Conservation (phyloP, 2,329 filamentous ascomycete species). For the Ophiostoma himal-ulmi region DNA sequence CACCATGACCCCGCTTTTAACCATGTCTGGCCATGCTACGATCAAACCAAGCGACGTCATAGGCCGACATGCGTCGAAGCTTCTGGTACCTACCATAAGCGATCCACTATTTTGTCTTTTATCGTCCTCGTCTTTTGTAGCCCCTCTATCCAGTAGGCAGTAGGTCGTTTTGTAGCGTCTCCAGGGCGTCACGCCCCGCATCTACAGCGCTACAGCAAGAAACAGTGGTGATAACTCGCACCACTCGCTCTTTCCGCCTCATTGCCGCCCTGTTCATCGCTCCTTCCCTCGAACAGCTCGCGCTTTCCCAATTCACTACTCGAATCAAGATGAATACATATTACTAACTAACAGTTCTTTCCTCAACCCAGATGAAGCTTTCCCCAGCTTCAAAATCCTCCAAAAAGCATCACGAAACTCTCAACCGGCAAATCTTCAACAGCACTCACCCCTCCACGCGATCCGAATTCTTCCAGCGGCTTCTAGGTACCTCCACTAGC, state of each 20-base stretch:
- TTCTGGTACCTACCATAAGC: constrained; percentile 23
- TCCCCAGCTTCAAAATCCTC: constrained; percentile 17
- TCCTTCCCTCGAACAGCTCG: not conserved
- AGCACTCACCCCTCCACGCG: not conserved
- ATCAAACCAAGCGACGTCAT: constrained; percentile 14
- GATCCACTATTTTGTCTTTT: not conserved
- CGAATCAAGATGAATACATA: not conserved
- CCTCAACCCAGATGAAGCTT: not conserved
- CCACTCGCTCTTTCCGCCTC: not conserved
- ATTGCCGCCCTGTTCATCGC: not conserved
- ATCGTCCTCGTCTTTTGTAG: too few species aligned
- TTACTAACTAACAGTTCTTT: not conserved
- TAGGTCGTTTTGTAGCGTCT: not conserved
- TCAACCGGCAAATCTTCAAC: not conserved
- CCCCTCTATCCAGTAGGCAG: not conserved
- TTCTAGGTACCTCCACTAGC: constrained; percentile 21
- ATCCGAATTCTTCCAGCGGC: constrained; percentile 20
- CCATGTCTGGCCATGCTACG: not conserved
- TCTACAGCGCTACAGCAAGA: not conserved
- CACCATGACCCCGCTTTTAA: not conserved
- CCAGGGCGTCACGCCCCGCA: constrained; percentile 11
- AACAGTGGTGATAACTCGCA: constrained; percentile 11
- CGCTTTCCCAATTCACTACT: not conserved
- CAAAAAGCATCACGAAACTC: not conserved
- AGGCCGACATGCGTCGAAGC: constrained; percentile 21